A percentile compares a stretch with the other conserved stretches of the same genome.
phyloP scores from a whole-genome alignment of 225 moss, liverwort and hornwort species.

The Pleurozium schreberi region DNA sequence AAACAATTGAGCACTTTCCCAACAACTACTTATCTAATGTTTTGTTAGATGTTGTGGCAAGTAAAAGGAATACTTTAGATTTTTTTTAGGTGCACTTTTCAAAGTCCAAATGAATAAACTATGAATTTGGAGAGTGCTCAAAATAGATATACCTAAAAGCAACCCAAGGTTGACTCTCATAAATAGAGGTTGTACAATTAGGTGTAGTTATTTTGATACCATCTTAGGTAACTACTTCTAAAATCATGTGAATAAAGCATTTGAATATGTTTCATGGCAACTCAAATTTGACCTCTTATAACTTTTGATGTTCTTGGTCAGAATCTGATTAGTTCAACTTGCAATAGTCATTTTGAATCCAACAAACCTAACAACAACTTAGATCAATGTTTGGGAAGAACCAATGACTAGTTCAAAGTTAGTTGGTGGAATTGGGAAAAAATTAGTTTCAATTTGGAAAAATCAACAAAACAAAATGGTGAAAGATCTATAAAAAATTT shows the following conservation, averaged over 20 bases:
- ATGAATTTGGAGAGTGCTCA: neutral
- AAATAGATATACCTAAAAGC: accelerated
- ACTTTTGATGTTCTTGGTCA: accelerated
- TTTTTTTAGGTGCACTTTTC: neutral
- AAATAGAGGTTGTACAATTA: neutral
- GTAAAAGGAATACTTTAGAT: neutral
- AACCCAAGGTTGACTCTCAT: accelerated
- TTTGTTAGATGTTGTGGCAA: no score
- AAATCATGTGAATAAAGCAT: no score
- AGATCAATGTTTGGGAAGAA: no score
- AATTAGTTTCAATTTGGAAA: no score
- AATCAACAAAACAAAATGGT: no score
- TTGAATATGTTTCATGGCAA: accelerated
- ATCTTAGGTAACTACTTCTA: no score
- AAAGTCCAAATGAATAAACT: accelerated
- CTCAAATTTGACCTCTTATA: neutral
- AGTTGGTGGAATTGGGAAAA: no score
- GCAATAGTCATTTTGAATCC: neutral
- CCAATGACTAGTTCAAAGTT: no score
- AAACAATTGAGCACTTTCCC: no score
- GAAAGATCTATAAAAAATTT: no score
- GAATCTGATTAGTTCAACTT: neutral
- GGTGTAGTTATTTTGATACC: accelerated
- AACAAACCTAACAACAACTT: neutral
- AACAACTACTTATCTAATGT: no score